phyloP scores from a whole-genome alignment of 108 stramenopile species.

The Skeletonema tropicum region DNA sequence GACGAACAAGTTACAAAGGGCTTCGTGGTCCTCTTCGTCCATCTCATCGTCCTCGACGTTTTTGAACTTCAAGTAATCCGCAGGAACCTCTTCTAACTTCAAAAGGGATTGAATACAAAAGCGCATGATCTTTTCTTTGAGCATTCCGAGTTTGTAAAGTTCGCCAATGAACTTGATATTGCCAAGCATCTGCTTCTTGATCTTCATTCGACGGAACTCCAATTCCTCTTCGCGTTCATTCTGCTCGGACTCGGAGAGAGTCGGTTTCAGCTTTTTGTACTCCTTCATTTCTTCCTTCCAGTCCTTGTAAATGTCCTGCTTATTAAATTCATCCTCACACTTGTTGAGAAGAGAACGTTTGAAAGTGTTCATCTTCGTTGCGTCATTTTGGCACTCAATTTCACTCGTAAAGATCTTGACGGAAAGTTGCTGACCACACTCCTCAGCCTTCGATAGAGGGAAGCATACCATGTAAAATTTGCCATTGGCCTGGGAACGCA shows the following conservation, averaged over 20 bases:
- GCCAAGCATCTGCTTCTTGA: conserved; percentile 94
- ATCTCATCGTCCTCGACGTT: conserved; percentile 61
- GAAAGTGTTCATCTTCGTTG: conserved; percentile 83
- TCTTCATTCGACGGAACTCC: conserved; percentile 84
- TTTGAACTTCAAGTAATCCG: conserved; percentile 41
- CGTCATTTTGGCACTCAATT: conserved; percentile 69
- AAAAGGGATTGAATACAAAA: conserved; percentile 84
- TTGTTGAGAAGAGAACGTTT: conserved; percentile 87
- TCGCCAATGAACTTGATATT: conserved; percentile 89
- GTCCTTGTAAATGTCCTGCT: conserved; percentile 82
- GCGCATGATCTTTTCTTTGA: conserved; percentile 95
- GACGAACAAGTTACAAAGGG: conserved; percentile 79
- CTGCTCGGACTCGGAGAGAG: conserved; percentile 67
- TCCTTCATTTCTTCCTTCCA: conserved; percentile 83
- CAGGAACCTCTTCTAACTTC: conserved; percentile 73
- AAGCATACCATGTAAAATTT: conserved; percentile 83
- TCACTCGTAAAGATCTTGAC: conserved; percentile 71
- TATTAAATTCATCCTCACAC: conserved; percentile 91
- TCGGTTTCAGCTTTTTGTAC: conserved; percentile 68
- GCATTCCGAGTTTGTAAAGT: conserved; percentile 92
- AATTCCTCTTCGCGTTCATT: conserved; percentile 76
- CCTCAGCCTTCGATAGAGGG: conserved; percentile 65
- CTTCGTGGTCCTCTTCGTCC: conserved; percentile 94
- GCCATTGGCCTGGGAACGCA: conserved; percentile 56
- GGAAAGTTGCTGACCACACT: conserved; percentile 83